Evolutionary conservation across 176 grass and related monocot species (phyloP).

Genomic region (Zoysia japonica): DNA sequence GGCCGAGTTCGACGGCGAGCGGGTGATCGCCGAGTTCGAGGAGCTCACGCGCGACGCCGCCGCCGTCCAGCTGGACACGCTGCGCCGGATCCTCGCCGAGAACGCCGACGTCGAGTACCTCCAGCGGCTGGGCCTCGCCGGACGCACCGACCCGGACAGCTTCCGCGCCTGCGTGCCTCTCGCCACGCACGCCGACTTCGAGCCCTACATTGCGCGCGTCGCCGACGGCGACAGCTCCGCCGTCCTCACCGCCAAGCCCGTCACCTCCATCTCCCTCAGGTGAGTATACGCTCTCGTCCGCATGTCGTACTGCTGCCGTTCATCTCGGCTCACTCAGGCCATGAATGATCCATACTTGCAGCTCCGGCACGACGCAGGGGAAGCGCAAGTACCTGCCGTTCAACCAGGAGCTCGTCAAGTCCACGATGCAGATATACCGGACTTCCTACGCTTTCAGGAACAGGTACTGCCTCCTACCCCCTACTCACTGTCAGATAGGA

Average conservation of each 20-base stretch:
- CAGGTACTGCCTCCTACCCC: constrained; percentile 9
- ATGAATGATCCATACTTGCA: neutral
- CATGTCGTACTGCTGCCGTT: neutral
- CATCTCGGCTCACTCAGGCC: neutral
- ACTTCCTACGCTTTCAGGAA: constrained; percentile 81
- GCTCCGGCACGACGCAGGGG: constrained; percentile 91
- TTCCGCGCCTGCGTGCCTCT: constrained; percentile 66
- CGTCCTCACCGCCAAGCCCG: constrained; percentile 61
- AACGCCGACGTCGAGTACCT: constrained; percentile 67
- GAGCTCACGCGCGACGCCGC: constrained; percentile 54
- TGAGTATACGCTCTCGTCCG: neutral
- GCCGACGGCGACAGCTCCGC: constrained; percentile 65
- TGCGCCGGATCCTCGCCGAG: constrained; percentile 61
- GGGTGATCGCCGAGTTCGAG: constrained; percentile 74
- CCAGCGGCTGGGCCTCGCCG: constrained; percentile 49
- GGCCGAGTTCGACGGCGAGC: constrained; percentile 43
- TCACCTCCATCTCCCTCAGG: constrained; percentile 82
- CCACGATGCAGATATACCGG: constrained; percentile 81
- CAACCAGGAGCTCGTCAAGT: constrained; percentile 77
- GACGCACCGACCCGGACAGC: constrained; percentile 66
- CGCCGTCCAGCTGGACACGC: constrained; percentile 59
- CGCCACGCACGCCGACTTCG: constrained; percentile 61
- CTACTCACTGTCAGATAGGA: too few species aligned
- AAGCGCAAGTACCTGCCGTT: constrained; percentile 82
- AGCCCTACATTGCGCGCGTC: constrained; percentile 82